Conservation (phyloP, 805 yeast species). For the Lipomyces mesembrius region DNA sequence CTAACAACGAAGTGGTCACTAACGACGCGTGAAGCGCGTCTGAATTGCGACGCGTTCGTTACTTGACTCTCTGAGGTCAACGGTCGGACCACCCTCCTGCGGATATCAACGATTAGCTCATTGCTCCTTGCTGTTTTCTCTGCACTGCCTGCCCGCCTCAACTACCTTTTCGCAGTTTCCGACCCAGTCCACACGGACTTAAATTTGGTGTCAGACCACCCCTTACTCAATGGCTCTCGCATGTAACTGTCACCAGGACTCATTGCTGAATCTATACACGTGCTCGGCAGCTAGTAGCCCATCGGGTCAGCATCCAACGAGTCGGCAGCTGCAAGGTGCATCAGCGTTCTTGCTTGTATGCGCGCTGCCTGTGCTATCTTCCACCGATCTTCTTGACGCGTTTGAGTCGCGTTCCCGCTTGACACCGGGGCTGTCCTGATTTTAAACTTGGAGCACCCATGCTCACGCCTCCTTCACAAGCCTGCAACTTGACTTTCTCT, state of each 20-base stretch:
- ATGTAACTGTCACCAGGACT: not conserved
- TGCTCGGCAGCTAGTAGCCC: not conserved
- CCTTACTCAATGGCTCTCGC: not conserved
- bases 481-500: slow-evolving; percentile 2
- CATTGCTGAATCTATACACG: not conserved
- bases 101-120: not conserved
- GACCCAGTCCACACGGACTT: not conserved
- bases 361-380: not conserved
- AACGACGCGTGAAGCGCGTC: slow-evolving; percentile 4
- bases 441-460: not conserved
- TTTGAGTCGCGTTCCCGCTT: slow-evolving; percentile 4
- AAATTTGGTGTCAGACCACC: not conserved
- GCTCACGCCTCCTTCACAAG: not conserved
- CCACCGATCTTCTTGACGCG: not conserved
- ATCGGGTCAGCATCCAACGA: not conserved
- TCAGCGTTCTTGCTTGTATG: not conserved
- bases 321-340: not conserved
- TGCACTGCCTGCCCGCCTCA: not conserved
- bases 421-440: not conserved
- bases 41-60: not conserved
- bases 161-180: not conserved
- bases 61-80: not conserved
- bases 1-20: not conserved
- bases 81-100: not conserved
- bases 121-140: not conserved